A percentile compares a stretch with the other conserved stretches of the same genome.
phyloP scores from a whole-genome alignment of 495 filamentous ascomycete genomes.

The Neurospora hispaniola region DNA sequence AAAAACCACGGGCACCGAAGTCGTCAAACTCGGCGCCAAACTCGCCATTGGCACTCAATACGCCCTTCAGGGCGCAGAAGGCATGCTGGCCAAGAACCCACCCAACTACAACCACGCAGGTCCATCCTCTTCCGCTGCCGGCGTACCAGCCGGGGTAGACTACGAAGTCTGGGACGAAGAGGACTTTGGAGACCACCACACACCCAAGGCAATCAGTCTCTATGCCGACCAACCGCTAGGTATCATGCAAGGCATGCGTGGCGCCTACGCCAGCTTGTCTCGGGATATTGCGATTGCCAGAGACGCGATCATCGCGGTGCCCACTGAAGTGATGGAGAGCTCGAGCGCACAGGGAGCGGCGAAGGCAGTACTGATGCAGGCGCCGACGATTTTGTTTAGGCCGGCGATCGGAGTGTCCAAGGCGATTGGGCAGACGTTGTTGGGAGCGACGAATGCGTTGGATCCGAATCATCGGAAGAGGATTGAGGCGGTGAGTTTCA shows the following conservation, averaged over 20 bases:
- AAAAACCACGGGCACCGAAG: slow-evolving; percentile 81
- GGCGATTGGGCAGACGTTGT: slow-evolving; percentile 76
- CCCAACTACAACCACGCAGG: not conserved
- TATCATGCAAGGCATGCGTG: slow-evolving; percentile 73
- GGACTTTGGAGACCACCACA: slow-evolving; percentile 45
- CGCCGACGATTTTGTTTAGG: slow-evolving; percentile 81
- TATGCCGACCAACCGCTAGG: slow-evolving; percentile 91
- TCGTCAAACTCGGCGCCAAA: slow-evolving; percentile 89
- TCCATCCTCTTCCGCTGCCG: slow-evolving; percentile 8
- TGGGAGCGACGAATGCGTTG: slow-evolving; percentile 88
- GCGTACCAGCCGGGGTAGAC: slow-evolving; percentile 12
- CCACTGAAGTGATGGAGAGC: slow-evolving; percentile 81
- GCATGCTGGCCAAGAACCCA: slow-evolving; percentile 48
- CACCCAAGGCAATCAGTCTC: slow-evolving; percentile 59
- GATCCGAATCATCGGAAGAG: slow-evolving; percentile 74
- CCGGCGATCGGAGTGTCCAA: slow-evolving; percentile 86
- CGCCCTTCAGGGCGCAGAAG: slow-evolving; percentile 79
- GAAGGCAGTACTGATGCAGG: slow-evolving; percentile 65
- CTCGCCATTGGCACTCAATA: slow-evolving; percentile 91
- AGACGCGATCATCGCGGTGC: slow-evolving; percentile 92
- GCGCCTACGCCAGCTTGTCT: slow-evolving; percentile 70
- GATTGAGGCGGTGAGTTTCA: slow-evolving; percentile 71
- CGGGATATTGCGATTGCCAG: slow-evolving; percentile 73
- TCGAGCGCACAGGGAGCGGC: slow-evolving; percentile 73
- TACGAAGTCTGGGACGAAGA: slow-evolving; percentile 53